These are phyloP conservation scores for Tylopilus balloui DNA, from an alignment of 768 basidiomycete genomes.

Conservation along the genomic window DNA sequence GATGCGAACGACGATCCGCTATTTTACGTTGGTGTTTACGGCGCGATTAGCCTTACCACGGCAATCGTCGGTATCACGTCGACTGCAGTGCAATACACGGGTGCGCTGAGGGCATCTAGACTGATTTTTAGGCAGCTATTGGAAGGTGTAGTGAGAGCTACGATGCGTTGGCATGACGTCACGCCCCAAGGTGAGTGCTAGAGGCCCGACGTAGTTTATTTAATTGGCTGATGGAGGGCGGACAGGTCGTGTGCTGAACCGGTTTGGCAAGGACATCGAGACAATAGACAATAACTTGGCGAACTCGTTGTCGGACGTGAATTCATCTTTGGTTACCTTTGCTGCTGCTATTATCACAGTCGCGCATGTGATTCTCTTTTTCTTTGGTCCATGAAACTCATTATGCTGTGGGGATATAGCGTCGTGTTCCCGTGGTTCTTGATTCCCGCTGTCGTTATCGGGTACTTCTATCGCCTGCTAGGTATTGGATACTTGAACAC, in stretches of 20 bases:
- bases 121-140: conserved; percentile 49
- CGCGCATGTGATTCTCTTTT: conserved; percentile 41
- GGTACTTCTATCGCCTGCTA: conserved; percentile 64
- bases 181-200: conserved; percentile 61
- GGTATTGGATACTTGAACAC: conserved; percentile 74
- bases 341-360: conserved; percentile 71
- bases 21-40: conserved; percentile 69
- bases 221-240: not conserved
- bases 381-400: conserved; percentile 7
- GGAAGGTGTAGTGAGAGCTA: conserved; percentile 68
- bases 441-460: conserved; percentile 69
- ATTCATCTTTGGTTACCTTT: conserved; percentile 72
- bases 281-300: conserved; percentile 77
- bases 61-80: conserved; percentile 46
- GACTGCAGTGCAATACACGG: conserved; percentile 56
- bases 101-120: conserved; percentile 36
- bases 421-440: conserved; percentile 80
- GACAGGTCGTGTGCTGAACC: conserved; percentile 76
- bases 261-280: conserved; percentile 85
- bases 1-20: conserved; percentile 58
- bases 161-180: conserved; percentile 81
- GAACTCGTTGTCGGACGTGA: conserved; percentile 66
- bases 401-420: conserved; percentile 28
- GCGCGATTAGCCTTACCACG: conserved; percentile 50
- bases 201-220: not conserved